A percentile compares a stretch with the other conserved stretches of the same genome.
phyloP scores from a whole-genome alignment of 225 moss, liverwort and hornwort species.

The Bryum argenteum region DNA sequence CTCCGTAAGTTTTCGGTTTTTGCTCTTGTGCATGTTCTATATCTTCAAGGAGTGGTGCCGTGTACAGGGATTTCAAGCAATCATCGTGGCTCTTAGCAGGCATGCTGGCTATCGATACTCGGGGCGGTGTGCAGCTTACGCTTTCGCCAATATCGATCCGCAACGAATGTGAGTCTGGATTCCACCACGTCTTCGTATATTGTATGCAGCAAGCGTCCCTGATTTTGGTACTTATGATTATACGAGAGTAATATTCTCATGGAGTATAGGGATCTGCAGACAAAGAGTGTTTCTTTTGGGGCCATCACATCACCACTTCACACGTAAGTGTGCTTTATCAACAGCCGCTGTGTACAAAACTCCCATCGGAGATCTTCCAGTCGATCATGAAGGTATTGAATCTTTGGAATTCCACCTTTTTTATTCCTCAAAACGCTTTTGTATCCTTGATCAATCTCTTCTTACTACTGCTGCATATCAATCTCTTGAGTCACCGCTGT shows the following conservation, averaged over 20 bases:
- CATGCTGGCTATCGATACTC: conserved; percentile 97
- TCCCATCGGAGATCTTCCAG: conserved; percentile 86
- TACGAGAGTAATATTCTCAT: not conserved
- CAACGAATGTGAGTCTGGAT: conserved; percentile 62
- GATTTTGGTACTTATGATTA: not conserved
- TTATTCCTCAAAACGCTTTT: not conserved
- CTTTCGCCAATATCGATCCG: conserved; percentile 92
- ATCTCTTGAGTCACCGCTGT: too few relatives aligned
- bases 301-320: conserved; percentile 89
- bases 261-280: conserved; percentile 43
- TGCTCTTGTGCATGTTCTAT: not conserved
- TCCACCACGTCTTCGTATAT: not conserved
- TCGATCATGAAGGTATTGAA: conserved; percentile 77
- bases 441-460: not conserved
- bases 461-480: not conserved
- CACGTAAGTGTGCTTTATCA: conserved; percentile 86
- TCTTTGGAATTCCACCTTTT: not conserved
- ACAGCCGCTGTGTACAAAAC: conserved; percentile 80
- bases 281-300: conserved; percentile 88
- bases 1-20: conserved; percentile 54
- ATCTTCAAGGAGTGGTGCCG: not conserved
- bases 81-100: conserved; percentile 40
- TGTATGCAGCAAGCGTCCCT: not conserved
- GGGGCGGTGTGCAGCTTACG: conserved; percentile 92
- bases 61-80: not conserved